These are phyloP conservation scores for Starmera caribaea DNA, from an alignment of 805 yeast species.

Conservation along the genomic window DNA sequence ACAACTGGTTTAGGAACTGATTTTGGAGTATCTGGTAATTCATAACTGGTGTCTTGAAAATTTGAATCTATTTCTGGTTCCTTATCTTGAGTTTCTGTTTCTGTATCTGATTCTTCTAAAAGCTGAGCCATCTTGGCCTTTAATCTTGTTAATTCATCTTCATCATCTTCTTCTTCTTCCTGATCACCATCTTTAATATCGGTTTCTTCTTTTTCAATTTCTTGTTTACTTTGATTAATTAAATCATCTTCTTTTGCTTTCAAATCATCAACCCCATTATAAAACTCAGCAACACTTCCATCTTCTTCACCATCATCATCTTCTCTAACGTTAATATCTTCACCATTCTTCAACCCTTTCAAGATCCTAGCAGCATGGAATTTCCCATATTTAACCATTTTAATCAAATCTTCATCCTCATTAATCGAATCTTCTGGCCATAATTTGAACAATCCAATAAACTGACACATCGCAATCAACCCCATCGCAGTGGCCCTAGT, in stretches of 20 bases:
- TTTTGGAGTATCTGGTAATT: conserved; percentile 7
- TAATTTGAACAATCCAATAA: conserved; percentile 38
- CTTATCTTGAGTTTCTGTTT: not conserved
- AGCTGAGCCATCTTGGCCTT: too few relatives aligned
- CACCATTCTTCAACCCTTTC: conserved; percentile 35
- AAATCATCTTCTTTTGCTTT: conserved; percentile 1
- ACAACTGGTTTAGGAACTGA: conserved; percentile 1
- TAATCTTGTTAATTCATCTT: too few relatives aligned
- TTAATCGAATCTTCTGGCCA: conserved; percentile 23
- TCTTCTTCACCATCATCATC: not conserved
- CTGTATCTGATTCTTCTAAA: not conserved
- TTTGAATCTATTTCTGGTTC: conserved; percentile 1
- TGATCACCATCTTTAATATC: too few relatives aligned
- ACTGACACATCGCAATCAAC: conserved; percentile 45
- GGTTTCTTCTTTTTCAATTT: not conserved
- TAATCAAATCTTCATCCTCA: conserved; percentile 16
- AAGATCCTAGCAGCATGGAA: conserved; percentile 52
- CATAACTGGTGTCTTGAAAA: conserved; percentile 4
- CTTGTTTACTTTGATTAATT: conserved; percentile 2
- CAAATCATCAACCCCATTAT: too few relatives aligned
- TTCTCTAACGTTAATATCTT: conserved; percentile 38
- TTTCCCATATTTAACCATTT: conserved; percentile 50
- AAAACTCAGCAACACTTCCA: not conserved
- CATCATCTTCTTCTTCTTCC: too few relatives aligned
- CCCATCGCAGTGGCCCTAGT: conserved; percentile 38